Base-by-base conservation (phyloP, 1,139 yeast genomes). In the Scheffersomyces cryptocercus region DNA sequence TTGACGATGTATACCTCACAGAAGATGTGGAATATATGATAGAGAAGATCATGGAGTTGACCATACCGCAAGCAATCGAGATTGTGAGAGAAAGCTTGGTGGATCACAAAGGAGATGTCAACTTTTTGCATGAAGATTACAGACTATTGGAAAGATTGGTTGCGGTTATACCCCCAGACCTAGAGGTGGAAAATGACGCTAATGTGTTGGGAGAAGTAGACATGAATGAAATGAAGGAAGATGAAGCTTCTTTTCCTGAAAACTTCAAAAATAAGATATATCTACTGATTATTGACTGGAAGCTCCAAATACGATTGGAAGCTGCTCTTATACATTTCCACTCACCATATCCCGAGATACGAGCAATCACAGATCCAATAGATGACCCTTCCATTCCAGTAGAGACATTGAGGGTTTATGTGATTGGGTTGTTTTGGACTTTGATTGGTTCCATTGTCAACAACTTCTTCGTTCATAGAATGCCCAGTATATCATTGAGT, bases 301-400 rank as follows among this genome's bases (percentile, higher is more conserved):
- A 56, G 10, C 51, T 70, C 7, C 74, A 68, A 44, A 63, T 65
- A 11, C 58, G 71, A 30, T 42, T 69, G 11, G 78, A 73, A 47
- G 78, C 79, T 1, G 61, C 68, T 1, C 53, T 74, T 29, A 67
- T 73, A n/a, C 70, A 68, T 30, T 73, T 45, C 48, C 78, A 73
- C 53, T 71, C 77, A 5, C 78, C 78, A 13, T 74, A 73, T 46
- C 77, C 78, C 4, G 79, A 74, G 48, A 66, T 74, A 13, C 53
- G 79, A 43, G 71, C 77, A 9, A 65, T 73, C 5, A 71, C 76
- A 1, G 78, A 73, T 38, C 77, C 78, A 0, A 67, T 49, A 44
- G 79, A 74, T 48, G 78, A 73, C 48, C 67, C 71, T 1, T 39
- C 45, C 1, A 52, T 65, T 6, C 72, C 73, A 0, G 72, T 63